Conservation (phyloP, 805 yeast genomes). For the Teunomyces cretensis region DNA sequence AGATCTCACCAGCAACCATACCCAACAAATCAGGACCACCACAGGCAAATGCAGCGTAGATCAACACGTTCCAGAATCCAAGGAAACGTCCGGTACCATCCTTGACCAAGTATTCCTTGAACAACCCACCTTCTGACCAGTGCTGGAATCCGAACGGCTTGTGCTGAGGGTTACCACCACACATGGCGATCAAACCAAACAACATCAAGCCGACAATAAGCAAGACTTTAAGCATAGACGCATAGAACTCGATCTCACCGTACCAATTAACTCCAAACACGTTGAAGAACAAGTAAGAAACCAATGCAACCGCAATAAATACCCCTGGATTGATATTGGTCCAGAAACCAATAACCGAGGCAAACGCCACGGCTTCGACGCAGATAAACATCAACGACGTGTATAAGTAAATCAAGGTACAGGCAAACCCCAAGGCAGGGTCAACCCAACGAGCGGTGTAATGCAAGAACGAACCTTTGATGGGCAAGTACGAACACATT, state of each 20-base stretch:
- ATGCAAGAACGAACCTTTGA: slow-evolving; percentile 35
- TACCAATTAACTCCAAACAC: slow-evolving; percentile 48
- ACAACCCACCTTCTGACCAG: slow-evolving; percentile 35
- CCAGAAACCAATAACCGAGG: slow-evolving; percentile 31
- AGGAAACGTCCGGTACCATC: slow-evolving; percentile 64
- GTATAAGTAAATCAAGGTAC: slow-evolving; percentile 32
- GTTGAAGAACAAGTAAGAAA: slow-evolving; percentile 28
- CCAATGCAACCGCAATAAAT: slow-evolving; percentile 29
- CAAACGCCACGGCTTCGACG: slow-evolving; percentile 32
- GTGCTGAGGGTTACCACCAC: slow-evolving; percentile 36
- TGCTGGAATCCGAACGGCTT: slow-evolving; percentile 36
- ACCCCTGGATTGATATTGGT: slow-evolving; percentile 31
- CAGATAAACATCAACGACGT: slow-evolving; percentile 34
- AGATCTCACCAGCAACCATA: slow-evolving; percentile 40
- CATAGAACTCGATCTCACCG: slow-evolving; percentile 57
- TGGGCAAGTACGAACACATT: slow-evolving; percentile 37
- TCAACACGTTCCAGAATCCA: slow-evolving; percentile 62
- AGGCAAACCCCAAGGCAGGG: slow-evolving; percentile 37
- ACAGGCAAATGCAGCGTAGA: slow-evolving; percentile 66
- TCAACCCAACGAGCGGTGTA: slow-evolving; percentile 36
- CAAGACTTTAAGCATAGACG: slow-evolving; percentile 38
- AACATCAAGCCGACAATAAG: slow-evolving; percentile 38
- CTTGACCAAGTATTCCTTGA: slow-evolving; percentile 23
- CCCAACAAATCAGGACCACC: slow-evolving; percentile 46
- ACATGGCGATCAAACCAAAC: slow-evolving; percentile 37